A percentile compares a stretch with the other conserved stretches of the same genome.
phyloP scores from a whole-genome alignment of 2,329 filamentous ascomycete species.

The Kalaharituber pfeilii region DNA sequence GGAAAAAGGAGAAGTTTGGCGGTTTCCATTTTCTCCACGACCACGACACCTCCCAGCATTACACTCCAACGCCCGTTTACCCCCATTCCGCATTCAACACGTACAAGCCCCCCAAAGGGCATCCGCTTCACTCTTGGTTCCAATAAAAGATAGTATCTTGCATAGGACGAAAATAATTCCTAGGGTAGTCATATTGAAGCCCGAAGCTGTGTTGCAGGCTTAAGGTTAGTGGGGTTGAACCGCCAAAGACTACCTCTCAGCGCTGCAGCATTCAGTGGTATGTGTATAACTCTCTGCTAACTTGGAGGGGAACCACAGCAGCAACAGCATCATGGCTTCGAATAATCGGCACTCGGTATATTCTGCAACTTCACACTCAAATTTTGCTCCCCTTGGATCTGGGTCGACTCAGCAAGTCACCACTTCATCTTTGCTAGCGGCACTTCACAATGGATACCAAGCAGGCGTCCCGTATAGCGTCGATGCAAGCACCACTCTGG shows the following conservation, averaged over 20 bases:
- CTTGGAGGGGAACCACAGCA: neutral
- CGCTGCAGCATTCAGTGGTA: neutral
- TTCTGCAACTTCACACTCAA: conserved; percentile 44
- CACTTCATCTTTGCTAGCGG: conserved; percentile 81
- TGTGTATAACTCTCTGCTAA: neutral
- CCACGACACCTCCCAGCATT: neutral
- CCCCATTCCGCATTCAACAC: neutral
- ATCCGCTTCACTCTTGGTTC: neutral
- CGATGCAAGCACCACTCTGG: conserved; percentile 76
- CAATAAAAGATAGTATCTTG: neutral
- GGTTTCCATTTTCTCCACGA: neutral
- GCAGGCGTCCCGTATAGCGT: conserved; percentile 67
- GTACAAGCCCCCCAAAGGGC: neutral
- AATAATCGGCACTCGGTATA: conserved; percentile 46
- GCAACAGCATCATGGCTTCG: conserved; percentile 36
- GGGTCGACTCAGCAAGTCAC: conserved; percentile 57
- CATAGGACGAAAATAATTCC: too few species aligned
- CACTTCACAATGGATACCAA: conserved; percentile 75
- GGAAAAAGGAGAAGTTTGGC: neutral
- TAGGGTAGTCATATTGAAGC: neutral
- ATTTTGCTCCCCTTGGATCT: conserved; percentile 35
- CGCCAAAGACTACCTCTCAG: neutral
- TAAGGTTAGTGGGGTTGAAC: neutral
- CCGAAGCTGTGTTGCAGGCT: neutral
- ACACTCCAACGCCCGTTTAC: neutral